A percentile compares a stretch with the other conserved stretches of the same genome.
Evolutionary conservation across 2,329 filamentous ascomycete genomes (phyloP).

Genomic region (Aspergillus fumigatus): DNA sequence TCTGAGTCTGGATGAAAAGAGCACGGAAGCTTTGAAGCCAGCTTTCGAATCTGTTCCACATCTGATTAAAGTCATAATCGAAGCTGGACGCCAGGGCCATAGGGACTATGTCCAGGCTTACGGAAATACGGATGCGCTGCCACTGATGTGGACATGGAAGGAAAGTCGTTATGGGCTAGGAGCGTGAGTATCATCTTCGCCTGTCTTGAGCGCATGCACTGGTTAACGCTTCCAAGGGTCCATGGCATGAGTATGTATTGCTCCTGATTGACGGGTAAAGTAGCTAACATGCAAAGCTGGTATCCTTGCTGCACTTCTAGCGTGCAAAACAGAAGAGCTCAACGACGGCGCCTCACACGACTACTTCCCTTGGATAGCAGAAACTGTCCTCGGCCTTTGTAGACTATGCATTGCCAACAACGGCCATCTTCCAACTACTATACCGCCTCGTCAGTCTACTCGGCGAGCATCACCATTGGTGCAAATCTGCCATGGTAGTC

Average conservation of each 20-base stretch:
- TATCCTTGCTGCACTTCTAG: slow-evolving; percentile 34
- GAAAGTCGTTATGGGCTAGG: slow-evolving; percentile 34
- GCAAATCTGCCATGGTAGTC: slow-evolving; percentile 40
- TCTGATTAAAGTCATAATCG: slow-evolving; percentile 30
- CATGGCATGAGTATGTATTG: slow-evolving; percentile 22
- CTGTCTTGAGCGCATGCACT: background rate
- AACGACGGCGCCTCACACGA: slow-evolving; percentile 14
- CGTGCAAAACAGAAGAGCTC: slow-evolving; percentile 30
- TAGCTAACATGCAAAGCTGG: slow-evolving; percentile 24
- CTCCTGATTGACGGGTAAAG: background rate
- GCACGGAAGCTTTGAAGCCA: slow-evolving; percentile 15
- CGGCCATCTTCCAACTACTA: slow-evolving; percentile 36
- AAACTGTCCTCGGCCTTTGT: slow-evolving; percentile 35
- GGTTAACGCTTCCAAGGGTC: too few species aligned
- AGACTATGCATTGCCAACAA: slow-evolving; percentile 29
- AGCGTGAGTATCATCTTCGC: slow-evolving; percentile 26
- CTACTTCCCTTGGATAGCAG: slow-evolving; percentile 30
- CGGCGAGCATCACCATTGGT: slow-evolving; percentile 28
- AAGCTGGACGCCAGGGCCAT: slow-evolving; percentile 29
- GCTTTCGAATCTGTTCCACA: slow-evolving; percentile 26
- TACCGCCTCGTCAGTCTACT: slow-evolving; percentile 24
- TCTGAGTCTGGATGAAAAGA: slow-evolving; percentile 19
- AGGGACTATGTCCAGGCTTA: slow-evolving; percentile 26
- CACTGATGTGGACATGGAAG: slow-evolving; percentile 40
- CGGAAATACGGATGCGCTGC: slow-evolving; percentile 28